These are phyloP conservation scores for Scheffersomyces lignosus DNA, from an alignment of 805 yeast genomes.

Conservation along the genomic window DNA sequence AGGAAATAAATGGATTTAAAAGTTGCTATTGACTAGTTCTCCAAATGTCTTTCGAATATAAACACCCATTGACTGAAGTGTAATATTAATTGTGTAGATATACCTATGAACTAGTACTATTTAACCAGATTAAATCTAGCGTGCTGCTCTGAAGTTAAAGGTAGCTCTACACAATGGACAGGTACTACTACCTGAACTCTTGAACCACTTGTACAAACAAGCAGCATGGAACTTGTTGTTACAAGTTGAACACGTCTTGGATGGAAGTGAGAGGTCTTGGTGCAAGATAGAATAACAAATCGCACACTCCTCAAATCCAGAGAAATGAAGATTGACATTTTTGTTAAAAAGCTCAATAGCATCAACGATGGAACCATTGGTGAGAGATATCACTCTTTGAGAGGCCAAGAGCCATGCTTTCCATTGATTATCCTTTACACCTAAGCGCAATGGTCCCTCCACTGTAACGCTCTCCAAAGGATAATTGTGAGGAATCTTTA, in stretches of 20 bases:
- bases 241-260: conserved; percentile 86
- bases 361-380: conserved; percentile 69
- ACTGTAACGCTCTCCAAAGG: conserved; percentile 79
- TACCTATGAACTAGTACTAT: too few species aligned
- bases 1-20: too few species aligned
- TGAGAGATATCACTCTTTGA: conserved; percentile 74
- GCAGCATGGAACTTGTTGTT: conserved; percentile 93
- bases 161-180: conserved; percentile 91
- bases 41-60: too few species aligned
- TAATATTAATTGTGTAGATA: too few species aligned
- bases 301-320: conserved; percentile 96
- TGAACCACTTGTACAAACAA: conserved; percentile 96
- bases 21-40: too few species aligned
- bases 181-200: conserved; percentile 86
- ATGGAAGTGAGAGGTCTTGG: conserved; percentile 87
- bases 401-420: conserved; percentile 93
- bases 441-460: conserved; percentile 75
- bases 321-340: conserved; percentile 81
- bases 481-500: conserved; percentile 69
- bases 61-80: too few species aligned
- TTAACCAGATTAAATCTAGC: too few species aligned
- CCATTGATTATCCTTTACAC: conserved; percentile 92
- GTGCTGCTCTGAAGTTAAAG: conserved; percentile 45
- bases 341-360: conserved; percentile 67
- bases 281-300: conserved; percentile 92